Evolutionary conservation across 2,329 filamentous ascomycete species (phyloP).

Genomic region (Capronia americana): DNA sequence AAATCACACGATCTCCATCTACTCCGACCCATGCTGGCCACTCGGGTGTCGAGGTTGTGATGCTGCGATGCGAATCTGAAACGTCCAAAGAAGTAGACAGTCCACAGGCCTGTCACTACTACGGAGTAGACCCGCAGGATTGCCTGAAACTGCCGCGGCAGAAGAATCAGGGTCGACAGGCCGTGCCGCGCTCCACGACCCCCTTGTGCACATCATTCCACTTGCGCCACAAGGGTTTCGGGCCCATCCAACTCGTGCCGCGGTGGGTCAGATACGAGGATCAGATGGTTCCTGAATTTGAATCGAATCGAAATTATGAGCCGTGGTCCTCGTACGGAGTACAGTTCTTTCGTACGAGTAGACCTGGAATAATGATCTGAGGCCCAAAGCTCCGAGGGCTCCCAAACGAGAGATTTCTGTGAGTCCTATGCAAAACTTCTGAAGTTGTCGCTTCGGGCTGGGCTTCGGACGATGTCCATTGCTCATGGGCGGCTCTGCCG

Average conservation of each 20-base stretch:
- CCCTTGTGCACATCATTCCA: slow-evolving; percentile 12
- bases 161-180: no score
- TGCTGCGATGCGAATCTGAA: slow-evolving; percentile 9
- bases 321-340: no score
- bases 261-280: slow-evolving; percentile 5
- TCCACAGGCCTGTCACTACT: neutral
- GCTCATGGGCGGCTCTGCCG: no score
- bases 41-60: neutral
- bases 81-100: neutral
- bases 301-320: neutral
- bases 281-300: neutral
- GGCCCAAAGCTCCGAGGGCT: neutral
- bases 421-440: no score
- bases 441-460: no score
- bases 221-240: slow-evolving; percentile 15
- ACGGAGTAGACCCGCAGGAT: neutral
- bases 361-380: neutral
- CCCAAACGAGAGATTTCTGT: no score
- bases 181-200: neutral
- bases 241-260: slow-evolving; percentile 10
- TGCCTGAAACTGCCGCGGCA: slow-evolving; percentile 7
- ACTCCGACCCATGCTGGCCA: neutral
- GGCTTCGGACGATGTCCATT: no score
- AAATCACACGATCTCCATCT: neutral
- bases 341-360: neutral